Percentiles rank a stretch among this genome's conserved stretches.
Conservation (phyloP, 208 protist species). For the Borovskyia barvae region DNA sequence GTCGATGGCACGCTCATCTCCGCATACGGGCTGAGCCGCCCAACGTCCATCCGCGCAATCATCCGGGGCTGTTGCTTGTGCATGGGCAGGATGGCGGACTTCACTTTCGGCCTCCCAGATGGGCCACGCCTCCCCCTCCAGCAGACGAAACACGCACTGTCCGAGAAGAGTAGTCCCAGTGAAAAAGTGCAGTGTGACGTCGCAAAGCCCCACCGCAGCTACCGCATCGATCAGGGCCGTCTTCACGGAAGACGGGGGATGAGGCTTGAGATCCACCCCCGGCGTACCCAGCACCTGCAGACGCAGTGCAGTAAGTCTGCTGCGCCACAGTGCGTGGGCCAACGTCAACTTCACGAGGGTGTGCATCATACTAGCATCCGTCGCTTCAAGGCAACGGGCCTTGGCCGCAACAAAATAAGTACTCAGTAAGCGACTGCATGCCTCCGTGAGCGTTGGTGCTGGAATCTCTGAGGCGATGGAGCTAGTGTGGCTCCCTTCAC, state of each 20-base stretch:
- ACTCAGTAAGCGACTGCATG: conserved; percentile 53
- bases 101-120: conserved; percentile 1
- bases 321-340: conserved; percentile 58
- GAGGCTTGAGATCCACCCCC: neutral
- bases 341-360: conserved; percentile 69
- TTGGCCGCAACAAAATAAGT: conserved; percentile 75
- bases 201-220: conserved; percentile 72
- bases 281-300: neutral
- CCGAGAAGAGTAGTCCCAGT: conserved; percentile 56
- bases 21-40: too few species aligned
- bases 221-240: conserved; percentile 79
- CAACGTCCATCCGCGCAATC: too few species aligned
- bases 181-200: conserved; percentile 73
- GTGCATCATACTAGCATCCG: conserved; percentile 73
- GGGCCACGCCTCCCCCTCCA: conserved; percentile 29
- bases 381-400: conserved; percentile 33
- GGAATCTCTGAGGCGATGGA: neutral
- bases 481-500: neutral
- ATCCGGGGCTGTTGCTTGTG: too few species aligned
- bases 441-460: conserved; percentile 42
- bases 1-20: too few species aligned
- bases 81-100: too few species aligned
- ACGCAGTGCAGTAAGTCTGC: conserved; percentile 2
- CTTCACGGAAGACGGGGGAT: neutral
- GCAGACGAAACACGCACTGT: conserved; percentile 46